Base-by-base conservation (phyloP, 139 green algal genomes). In the Nannochloris sp. region DNA sequence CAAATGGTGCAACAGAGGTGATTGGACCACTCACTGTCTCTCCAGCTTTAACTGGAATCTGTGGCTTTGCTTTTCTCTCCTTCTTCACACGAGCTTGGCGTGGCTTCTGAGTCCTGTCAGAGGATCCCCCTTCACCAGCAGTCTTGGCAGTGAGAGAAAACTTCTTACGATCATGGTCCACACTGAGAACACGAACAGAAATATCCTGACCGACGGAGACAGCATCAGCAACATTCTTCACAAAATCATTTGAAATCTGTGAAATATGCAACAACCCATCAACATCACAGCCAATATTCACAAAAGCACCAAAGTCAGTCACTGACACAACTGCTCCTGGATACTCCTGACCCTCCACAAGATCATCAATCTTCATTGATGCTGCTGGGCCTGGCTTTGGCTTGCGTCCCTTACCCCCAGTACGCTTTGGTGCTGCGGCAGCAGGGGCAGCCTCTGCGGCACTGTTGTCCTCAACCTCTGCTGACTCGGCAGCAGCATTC, bases 181-280 rank as follows among this genome's bases (percentile, higher is more conserved):
- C 66, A 58, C 26, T 76, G 33, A 86, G 44, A 17, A 92, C 74
- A 12, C 72, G 66, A 10, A 81, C 79, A 11, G 64, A 73, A 23
- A 87, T 65, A 30, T 61, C 60, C 43, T 84, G 30, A 16, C 71
- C 78, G 5, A 71, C 36, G 25, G 70, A 58, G 25, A 91, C 60
- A 9, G 78, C 56, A 11, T 87, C 71, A 16, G 17, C 56, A 12
- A 82, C 78, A 55, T 76, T 79, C 29, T 68, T 67, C 10, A 89
- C 77, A 37, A 65, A 68, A 17, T 20, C 16, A 14, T 82, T 78
- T 65, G 70, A 48, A 11, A 95, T 76, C 75, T 98, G 83, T 23
- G 86, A 96, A 57, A 99, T 91, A 81, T 98, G 93, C 12, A 97
- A 75, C 23, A 99, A 82, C 46, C 87, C 93, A 71, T 96, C 85